Conservation (phyloP, 116 monocot genomes). For the Cymodocea nodosa region DNA sequence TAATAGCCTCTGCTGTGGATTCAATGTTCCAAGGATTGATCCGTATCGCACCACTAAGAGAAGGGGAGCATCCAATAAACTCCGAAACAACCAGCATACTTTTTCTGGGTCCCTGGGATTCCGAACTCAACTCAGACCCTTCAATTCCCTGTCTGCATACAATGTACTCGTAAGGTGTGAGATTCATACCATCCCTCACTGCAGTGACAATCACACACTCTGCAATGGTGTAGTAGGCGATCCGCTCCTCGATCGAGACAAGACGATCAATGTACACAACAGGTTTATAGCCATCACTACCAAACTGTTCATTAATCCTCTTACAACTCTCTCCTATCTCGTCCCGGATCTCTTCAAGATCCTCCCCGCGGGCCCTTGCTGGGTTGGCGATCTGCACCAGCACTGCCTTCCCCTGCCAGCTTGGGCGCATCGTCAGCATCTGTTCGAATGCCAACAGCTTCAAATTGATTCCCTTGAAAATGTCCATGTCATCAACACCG, state of each 20-base stretch:
- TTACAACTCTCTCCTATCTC: constrained; percentile 53
- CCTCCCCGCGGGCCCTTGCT: constrained; percentile 35
- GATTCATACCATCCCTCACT: constrained; percentile 85
- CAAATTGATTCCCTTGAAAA: constrained; percentile 86
- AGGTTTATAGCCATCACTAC: constrained; percentile 33
- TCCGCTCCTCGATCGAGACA: constrained; percentile 43
- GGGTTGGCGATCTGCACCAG: constrained; percentile 87
- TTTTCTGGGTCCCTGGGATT: constrained; percentile 18
- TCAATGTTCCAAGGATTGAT: constrained; percentile 79
- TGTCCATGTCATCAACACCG: constrained; percentile 86
- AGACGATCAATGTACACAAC: constrained; percentile 51
- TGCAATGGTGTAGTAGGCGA: constrained; percentile 68
- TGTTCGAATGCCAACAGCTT: constrained; percentile 78
- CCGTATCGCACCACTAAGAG: constrained; percentile 67
- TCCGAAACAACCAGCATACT: constrained; percentile 86
- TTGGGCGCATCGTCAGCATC: constrained; percentile 48
- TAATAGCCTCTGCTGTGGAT: constrained; percentile 70
- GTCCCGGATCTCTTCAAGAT: constrained; percentile 40
- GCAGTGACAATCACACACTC: constrained; percentile 80
- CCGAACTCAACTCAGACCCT: constrained; percentile 20
- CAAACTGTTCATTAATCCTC: constrained; percentile 61
- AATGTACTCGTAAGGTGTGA: constrained; percentile 89
- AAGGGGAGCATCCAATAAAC: constrained; percentile 90
- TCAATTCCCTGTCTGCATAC: constrained; percentile 47
- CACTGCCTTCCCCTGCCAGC: constrained; percentile 59